Base-by-base conservation (phyloP, 345 rosid genomes). In the Populus davidiana region DNA sequence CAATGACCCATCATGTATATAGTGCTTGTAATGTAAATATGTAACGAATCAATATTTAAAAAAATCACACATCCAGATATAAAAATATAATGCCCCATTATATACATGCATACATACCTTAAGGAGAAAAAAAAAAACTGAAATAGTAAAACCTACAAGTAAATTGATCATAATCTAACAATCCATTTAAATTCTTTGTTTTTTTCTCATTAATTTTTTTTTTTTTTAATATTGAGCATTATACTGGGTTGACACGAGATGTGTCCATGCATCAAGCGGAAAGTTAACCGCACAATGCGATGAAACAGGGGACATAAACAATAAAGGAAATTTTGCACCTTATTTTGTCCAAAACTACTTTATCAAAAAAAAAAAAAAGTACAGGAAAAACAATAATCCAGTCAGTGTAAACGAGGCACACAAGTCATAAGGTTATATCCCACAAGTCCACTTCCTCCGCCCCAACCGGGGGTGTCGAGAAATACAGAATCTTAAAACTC, bases 401-500 rank as follows among this genome's bases (percentile, higher is more conserved):
- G 79, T 74, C 56, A 72, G 69, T 50, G 54, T 56, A 36, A 80
- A 80, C 54, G 71, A 77, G 65, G 74, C 83, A 77, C 35, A 77
- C 49, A 67, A 27, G 78, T 81, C 36, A 70, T 29, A 43, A 69
- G 47, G 68, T 52, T 41, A 81, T 71, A 79, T 73, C 67, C 86
- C 83, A 81, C 14, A 69, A 44, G 43, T 61, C 69, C 64, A 77
- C n/a, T 69, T 35, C 78, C 67, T 66, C 59, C 8, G 2, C 18
- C 50, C 63, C 43, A 27, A 54, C 69, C 20, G 33, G 61, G 74
- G 67, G 7, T 67, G 59, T 59, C 11, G 8, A 41, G 33, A 65
- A 27, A 43, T 39, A 29, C 73, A 66, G 47, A 5, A 59, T 33
- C 63, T 79, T 87, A 90, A 79, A 73, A 85, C 5, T 92, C 91